Conservation (phyloP, 352 stramenopile genomes). For the Phytophthora hibernalis region DNA sequence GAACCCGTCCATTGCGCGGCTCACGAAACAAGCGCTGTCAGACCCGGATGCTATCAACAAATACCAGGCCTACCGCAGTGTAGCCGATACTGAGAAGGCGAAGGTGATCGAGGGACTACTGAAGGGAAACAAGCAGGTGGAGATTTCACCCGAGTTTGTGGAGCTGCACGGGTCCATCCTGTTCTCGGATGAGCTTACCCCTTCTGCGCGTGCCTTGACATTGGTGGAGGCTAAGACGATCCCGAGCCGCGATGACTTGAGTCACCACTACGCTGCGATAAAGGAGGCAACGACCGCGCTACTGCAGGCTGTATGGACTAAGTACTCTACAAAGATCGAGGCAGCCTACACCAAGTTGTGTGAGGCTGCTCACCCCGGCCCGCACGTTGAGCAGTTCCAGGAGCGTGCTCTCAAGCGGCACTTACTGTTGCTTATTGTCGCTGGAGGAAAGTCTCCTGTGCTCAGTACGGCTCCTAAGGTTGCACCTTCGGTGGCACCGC, state of each 20-base stretch:
- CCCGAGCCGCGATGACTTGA: conserved; percentile 65
- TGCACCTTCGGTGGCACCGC: conserved; percentile 48
- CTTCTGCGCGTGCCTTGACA: conserved; percentile 67
- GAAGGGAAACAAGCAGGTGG: conserved; percentile 50
- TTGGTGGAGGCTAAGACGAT: conserved; percentile 67
- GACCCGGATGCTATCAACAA: conserved; percentile 82
- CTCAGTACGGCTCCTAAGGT: conserved; percentile 52
- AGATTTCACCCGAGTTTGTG: conserved; percentile 68
- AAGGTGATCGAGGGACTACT: conserved; percentile 72
- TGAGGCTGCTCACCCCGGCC: conserved; percentile 47
- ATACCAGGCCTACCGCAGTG: conserved; percentile 75
- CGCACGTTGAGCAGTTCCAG: conserved; percentile 77
- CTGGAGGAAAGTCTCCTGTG: conserved; percentile 55
- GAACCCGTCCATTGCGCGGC: conserved; percentile 50
- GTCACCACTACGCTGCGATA: conserved; percentile 72
- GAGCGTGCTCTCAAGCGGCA: conserved; percentile 74
- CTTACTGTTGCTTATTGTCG: conserved; percentile 65
- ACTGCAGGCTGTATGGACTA: conserved; percentile 73
- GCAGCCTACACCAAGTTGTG: conserved; percentile 64
- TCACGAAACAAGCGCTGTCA: conserved; percentile 71
- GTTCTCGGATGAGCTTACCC: conserved; percentile 72
- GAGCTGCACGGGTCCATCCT: conserved; percentile 73
- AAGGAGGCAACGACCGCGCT: conserved; percentile 70
- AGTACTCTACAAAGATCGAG: conserved; percentile 69
- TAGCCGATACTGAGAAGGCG: conserved; percentile 73